Conservation (phyloP, 371 early-diverging fungal species). For the Saksenaea oblongispora region DNA sequence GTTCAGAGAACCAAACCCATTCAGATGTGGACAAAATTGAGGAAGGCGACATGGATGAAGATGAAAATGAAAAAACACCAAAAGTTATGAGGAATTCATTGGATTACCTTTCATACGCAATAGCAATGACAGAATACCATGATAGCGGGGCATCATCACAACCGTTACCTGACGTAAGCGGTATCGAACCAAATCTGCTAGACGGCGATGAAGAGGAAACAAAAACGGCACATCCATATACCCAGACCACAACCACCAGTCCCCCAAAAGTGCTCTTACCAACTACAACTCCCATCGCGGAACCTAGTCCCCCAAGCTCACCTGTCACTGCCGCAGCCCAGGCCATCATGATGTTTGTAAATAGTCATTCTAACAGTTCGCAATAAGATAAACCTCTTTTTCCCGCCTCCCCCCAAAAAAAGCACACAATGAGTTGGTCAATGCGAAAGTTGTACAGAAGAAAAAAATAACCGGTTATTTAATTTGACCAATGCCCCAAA, state of each 20-base stretch:
- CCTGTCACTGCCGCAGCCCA: slow-evolving; percentile 44
- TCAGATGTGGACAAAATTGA: neutral
- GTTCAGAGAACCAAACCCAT: neutral
- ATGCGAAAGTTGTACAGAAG: neutral
- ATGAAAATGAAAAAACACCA: neutral
- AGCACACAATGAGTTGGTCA: neutral
- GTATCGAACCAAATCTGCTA: slow-evolving; percentile 23
- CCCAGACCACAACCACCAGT: neutral
- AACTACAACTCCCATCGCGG: neutral
- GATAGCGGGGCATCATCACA: slow-evolving; percentile 18
- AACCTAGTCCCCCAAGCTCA: slow-evolving; percentile 29
- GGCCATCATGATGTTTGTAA: slow-evolving; percentile 44
- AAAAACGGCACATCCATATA: neutral
- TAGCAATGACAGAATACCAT: slow-evolving; percentile 34
- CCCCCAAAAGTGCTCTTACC: neutral
- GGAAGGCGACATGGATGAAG: neutral
- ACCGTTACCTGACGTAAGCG: slow-evolving; percentile 27
- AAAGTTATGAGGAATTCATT: slow-evolving; percentile 20
- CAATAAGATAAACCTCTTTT: neutral
- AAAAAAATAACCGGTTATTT: neutral
- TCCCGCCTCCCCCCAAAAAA: neutral
- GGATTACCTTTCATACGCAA: slow-evolving; percentile 40
- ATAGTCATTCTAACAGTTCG: neutral
- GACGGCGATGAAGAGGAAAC: slow-evolving; percentile 16
- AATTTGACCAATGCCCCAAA: neutral